Conservation (phyloP, 805 yeast species). For the Debaryomyces prosopidis region DNA sequence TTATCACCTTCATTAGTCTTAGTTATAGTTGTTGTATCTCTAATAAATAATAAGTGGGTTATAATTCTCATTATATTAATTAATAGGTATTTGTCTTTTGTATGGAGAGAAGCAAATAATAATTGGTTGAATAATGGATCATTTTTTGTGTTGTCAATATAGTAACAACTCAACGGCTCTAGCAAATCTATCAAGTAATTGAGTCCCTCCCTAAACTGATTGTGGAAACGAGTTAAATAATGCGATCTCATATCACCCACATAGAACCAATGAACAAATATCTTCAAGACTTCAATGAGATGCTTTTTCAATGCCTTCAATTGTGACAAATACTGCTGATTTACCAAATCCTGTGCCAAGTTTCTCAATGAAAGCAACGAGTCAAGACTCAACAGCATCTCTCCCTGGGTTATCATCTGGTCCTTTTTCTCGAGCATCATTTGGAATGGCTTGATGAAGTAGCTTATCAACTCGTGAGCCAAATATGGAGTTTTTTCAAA, state of each 20-base stretch:
- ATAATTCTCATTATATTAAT: slow-evolving; percentile 73
- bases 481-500: slow-evolving; percentile 45
- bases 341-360: slow-evolving; percentile 76
- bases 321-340: slow-evolving; percentile 74
- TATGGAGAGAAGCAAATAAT: slow-evolving; percentile 47
- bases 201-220: slow-evolving; percentile 55
- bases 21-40: slow-evolving; percentile 15
- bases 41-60: slow-evolving; percentile 66
- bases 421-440: slow-evolving; percentile 17
- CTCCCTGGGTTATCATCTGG: slow-evolving; percentile 15
- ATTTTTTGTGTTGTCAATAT: slow-evolving; percentile 70
- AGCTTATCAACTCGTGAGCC: slow-evolving; percentile 40
- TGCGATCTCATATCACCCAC: slow-evolving; percentile 14
- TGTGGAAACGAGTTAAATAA: slow-evolving; percentile 22
- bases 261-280: slow-evolving; percentile 35
- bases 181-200: slow-evolving; percentile 74
- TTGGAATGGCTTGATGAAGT: slow-evolving; percentile 36
- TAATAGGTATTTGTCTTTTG: slow-evolving; percentile 68
- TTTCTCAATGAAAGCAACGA: slow-evolving; percentile 75
- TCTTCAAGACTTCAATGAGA: slow-evolving; percentile 46
- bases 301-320: slow-evolving; percentile 47
- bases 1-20: slow-evolving; percentile 15
- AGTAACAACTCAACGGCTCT: slow-evolving; percentile 81
- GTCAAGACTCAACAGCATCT: slow-evolving; percentile 33
- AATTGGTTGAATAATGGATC: slow-evolving; percentile 66